Evolutionary conservation across 345 rosid genomes (phyloP), one percentile per base, ranked within the genome.

Genomic region (Euphorbia peplus): DNA sequence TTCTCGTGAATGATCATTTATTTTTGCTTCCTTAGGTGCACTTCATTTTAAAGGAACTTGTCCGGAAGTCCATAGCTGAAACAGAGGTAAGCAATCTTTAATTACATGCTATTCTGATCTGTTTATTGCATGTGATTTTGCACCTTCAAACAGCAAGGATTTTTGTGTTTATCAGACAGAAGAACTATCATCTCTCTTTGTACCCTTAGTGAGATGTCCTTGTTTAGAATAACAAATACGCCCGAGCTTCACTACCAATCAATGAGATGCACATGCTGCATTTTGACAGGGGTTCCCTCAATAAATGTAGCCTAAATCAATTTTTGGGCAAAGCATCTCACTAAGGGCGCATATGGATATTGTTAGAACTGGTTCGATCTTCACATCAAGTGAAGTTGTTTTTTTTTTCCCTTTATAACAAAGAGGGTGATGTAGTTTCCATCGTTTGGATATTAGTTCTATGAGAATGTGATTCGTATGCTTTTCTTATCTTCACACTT

Each of bases 31-130:
- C 50, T 50, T 71, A 95, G 99, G 99, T 95, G 57, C 99, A 95
- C 78, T 87, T 92, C 60, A 83, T 95, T 59, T 77, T 92, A 87
- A 95, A 95, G 80, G 99, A 95, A 76, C 92, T 95, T 70, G 99
- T 95, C 61, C 88, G 99, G 67, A 91, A 90, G 78, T 95, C 99
- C 0, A 95, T 95, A 66, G 83, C 92, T 50, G 91, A 82, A 76
- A 95, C 98, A 51, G 96, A 87, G 96, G 99, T 95, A 78, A 74
- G 78, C 59, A 69, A 61, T 68, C 59, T 59, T 69, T 76, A 18
- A 32, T 37, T 64, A 48, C 48, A 25, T 54, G 9, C 8, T 15
- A 67, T 55, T 30, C 0, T 41, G 29, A 18, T 16, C 13, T 42
- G 18, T 16, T 56, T 18, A 12, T 10, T 59, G 26, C 15, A 37